Base-by-base conservation (phyloP, 192 early-diverging fungal genomes). In the Podila minutissima region DNA sequence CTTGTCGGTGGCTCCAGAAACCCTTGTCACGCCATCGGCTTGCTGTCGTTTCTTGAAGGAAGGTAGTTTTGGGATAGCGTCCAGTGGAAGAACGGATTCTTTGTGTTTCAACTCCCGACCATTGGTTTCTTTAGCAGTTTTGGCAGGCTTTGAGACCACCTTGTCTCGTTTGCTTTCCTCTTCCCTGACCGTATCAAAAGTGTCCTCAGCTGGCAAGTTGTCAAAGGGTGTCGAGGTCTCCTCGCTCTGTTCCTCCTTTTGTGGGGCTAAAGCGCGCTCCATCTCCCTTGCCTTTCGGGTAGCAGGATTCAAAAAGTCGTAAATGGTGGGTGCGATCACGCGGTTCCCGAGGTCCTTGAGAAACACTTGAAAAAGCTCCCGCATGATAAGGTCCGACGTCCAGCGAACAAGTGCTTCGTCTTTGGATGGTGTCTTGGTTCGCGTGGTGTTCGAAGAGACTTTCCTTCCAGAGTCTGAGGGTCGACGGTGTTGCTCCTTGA, bases 311-410 rank as follows among this genome's bases (percentile, higher is more conserved):
- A 84, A 69, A 59, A 86, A 87, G 57, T 89, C 88, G 49, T 88
- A 85, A 48, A 89, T 86, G 26, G 66, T 83, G 13, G 86, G 86
- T 3, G 74, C 79, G 5, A 87, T 84, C 19, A 89, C 83, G 24
- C 86, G 85, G 33, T 83, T 86, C 15, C 84, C 83, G 6, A 89
- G 51, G 73, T 89, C 88, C 64, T 87, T 87, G 24, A 86, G 53
- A 62, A 89, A 87, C 28, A 89, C 85, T 38, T 89, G 82, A 19
- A 82, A 81, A 28, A 89, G 75, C 71, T 89, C 83, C 46, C 74
- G 66, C 53, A 83, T 82, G 12, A 89, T 72, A 46, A 86, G 69
- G 38, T 83, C 63, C 50, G 84, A 82, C n/a, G 86, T 71, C 62
- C 82, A 83, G 10, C 70, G 73, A 15, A 78, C 66, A 29, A 85